A percentile compares a stretch with the other conserved stretches of the same genome.
phyloP scores from a whole-genome alignment of 73 alveolate species.

The Diophrys appendiculata region DNA sequence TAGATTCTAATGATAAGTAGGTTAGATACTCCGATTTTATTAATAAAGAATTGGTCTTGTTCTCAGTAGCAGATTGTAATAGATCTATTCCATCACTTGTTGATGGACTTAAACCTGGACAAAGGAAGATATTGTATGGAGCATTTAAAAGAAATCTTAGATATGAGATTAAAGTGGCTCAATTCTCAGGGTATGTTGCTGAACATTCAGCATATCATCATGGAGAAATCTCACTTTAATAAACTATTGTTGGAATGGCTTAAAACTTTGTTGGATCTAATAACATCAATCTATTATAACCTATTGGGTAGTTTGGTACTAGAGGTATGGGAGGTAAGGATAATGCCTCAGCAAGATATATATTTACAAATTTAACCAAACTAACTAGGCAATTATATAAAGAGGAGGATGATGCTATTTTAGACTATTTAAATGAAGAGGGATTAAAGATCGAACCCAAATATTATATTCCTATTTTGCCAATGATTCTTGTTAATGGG shows the following conservation, averaged over 20 bases:
- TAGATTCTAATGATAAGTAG: constrained; percentile 31
- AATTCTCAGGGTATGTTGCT: constrained; percentile 96
- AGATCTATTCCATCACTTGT: constrained; percentile 96
- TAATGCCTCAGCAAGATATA: constrained; percentile 99
- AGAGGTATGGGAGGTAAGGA: constrained; percentile 94
- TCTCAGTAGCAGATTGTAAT: constrained; percentile 73
- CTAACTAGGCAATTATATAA: constrained; percentile 81
- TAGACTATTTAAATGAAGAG: constrained; percentile 90
- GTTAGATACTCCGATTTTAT: constrained; percentile 54
- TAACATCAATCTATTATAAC: constrained; percentile 93
- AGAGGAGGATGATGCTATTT: constrained; percentile 89
- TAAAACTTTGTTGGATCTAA: constrained; percentile 98
- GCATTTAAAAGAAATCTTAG: constrained; percentile 89
- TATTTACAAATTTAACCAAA: constrained; percentile 82
- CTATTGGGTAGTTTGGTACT: constrained; percentile 99
- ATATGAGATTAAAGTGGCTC: constrained; percentile 97
- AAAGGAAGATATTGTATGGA: constrained; percentile 92
- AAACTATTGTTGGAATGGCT: constrained; percentile 98
- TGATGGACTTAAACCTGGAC: constrained; percentile 98
- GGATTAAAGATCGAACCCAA: constrained; percentile 96
- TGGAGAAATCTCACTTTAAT: constrained; percentile 92
- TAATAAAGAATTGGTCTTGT: constrained; percentile 68
- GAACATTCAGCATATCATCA: constrained; percentile 99
- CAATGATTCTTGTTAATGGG: constrained; percentile 96
- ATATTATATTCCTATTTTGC: constrained; percentile 94